phyloP scores from a whole-genome alignment of 1,284 basidiomycete species.

The Malassezia psittaci region DNA sequence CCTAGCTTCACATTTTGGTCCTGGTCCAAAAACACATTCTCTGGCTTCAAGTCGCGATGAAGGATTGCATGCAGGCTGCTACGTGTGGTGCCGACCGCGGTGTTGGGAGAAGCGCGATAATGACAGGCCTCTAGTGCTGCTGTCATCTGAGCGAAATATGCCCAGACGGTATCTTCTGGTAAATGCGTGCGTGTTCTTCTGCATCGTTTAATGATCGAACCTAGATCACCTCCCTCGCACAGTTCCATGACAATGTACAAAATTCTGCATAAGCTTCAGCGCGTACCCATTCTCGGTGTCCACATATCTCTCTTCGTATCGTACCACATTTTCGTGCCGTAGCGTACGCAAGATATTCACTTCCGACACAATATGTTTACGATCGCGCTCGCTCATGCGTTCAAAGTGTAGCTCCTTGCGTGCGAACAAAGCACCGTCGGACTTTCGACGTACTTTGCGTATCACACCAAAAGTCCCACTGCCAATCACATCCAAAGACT shows the following conservation, averaged over 20 bases:
- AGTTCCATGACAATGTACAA: conserved; percentile 51
- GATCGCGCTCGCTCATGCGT: conserved; percentile 79
- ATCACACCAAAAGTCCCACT: conserved; percentile 97
- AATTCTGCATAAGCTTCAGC: conserved; percentile 50
- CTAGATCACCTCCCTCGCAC: conserved; percentile 86
- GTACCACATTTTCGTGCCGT: conserved; percentile 86
- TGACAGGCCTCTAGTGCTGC: conserved; percentile 88
- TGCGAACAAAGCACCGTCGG: conserved; percentile 79
- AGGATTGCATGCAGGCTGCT: conserved; percentile 54
- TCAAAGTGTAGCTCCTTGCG: conserved; percentile 93
- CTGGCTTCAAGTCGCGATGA: conserved; percentile 89
- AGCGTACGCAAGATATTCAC: conserved; percentile 94
- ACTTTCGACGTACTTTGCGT: conserved; percentile 73
- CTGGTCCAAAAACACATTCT: conserved; percentile 83
- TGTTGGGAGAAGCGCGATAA: conserved; percentile 26
- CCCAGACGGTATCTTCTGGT: conserved; percentile 86
- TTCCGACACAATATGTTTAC: conserved; percentile 92
- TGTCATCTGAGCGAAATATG: conserved; percentile 83
- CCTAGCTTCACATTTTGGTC: conserved; percentile 75
- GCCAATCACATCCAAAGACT: conserved; percentile 79
- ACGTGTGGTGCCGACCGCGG: neutral
- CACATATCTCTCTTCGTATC: conserved; percentile 79
- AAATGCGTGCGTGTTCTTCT: conserved; percentile 49
- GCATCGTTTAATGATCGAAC: conserved; percentile 69
- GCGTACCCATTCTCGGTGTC: conserved; percentile 81